phyloP scores from a whole-genome alignment of 768 basidiomycete genomes.

The Rhizopogon salebrosus region DNA sequence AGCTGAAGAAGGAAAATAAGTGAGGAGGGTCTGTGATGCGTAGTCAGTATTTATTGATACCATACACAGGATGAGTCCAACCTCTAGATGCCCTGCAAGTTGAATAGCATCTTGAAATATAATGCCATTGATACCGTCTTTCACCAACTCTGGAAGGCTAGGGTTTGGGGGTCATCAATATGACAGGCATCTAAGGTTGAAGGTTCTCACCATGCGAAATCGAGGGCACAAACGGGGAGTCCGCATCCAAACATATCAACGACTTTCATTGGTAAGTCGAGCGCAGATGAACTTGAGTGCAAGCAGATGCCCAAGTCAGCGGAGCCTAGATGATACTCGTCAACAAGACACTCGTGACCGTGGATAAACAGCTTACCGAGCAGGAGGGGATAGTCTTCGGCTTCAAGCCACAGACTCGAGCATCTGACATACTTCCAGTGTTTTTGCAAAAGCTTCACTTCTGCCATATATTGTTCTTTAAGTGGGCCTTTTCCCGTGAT shows the following conservation, averaged over 20 bases:
- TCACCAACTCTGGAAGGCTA: conserved; percentile 85
- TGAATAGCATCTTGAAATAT: conserved; percentile 65
- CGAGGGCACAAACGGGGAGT: conserved; percentile 86
- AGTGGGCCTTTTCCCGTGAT: conserved; percentile 91
- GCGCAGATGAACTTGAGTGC: conserved; percentile 83
- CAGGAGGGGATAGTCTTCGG: conserved; percentile 83
- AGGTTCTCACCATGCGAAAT: conserved; percentile 72
- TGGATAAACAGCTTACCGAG: conserved; percentile 48
- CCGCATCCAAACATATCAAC: conserved; percentile 99
- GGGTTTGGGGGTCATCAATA: conserved; percentile 1
- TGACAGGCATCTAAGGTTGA: not conserved
- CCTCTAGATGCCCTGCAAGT: conserved; percentile 68
- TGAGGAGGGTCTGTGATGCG: conserved; percentile 45
- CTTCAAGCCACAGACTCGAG: conserved; percentile 82
- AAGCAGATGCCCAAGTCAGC: conserved; percentile 90
- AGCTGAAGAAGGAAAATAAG: conserved; percentile 53
- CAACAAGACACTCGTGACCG: not conserved
- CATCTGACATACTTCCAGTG: conserved; percentile 76
- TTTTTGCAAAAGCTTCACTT: conserved; percentile 52
- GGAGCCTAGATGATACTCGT: conserved; percentile 48
- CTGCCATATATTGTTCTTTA: conserved; percentile 64
- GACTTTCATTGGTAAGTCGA: conserved; percentile 98
- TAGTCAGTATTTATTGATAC: not conserved
- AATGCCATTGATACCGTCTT: conserved; percentile 77
- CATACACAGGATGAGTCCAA: conserved; percentile 2